Evolutionary conservation across 2,329 filamentous ascomycete genomes (phyloP).

Genomic region (Penicillium sp.): DNA sequence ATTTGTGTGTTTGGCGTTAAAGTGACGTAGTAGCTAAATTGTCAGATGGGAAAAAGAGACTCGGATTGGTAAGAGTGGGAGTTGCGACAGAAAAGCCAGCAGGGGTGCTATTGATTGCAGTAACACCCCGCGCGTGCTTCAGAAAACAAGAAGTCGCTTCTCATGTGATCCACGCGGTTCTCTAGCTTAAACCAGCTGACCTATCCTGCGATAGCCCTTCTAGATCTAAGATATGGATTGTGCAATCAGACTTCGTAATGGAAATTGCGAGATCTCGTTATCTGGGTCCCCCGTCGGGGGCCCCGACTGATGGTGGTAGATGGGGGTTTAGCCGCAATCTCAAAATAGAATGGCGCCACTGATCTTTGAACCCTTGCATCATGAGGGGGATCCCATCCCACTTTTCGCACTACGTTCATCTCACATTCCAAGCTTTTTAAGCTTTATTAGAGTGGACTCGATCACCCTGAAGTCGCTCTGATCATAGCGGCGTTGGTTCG

Average conservation of each 20-base stretch:
- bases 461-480: not conserved
- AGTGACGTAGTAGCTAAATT: not conserved
- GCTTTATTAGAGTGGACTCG: not conserved
- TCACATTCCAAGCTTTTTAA: not conserved
- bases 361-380: not conserved
- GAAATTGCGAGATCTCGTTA: not conserved
- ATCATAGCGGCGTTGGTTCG: not conserved
- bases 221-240: not conserved
- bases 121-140: not conserved
- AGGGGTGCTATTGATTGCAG: not conserved
- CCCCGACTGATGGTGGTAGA: not conserved
- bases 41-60: not conserved
- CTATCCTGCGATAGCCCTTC: not conserved
- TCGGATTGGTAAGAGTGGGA: not conserved
- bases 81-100: not conserved
- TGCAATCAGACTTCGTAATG: not conserved
- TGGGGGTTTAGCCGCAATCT: not conserved
- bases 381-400: not conserved
- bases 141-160: not conserved
- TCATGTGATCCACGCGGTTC: not conserved
- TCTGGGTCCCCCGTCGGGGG: not conserved
- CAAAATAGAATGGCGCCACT: not conserved
- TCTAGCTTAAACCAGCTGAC: not conserved
- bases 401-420: not conserved
- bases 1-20: not conserved